Conservation (phyloP, 106 monocot species). For the Allium sativum region DNA sequence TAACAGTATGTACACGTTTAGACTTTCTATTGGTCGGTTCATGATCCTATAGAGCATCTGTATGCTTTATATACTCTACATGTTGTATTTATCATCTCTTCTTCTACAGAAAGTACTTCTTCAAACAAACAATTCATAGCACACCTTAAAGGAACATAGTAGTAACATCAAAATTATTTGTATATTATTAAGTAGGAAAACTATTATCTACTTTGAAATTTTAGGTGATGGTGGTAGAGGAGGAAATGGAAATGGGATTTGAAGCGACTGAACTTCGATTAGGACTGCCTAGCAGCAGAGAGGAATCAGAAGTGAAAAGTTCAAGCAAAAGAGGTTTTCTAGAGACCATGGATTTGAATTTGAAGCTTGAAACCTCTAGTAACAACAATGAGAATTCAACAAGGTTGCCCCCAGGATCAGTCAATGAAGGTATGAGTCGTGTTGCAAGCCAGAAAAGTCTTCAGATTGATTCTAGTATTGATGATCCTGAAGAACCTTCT, state of each 20-base stretch:
- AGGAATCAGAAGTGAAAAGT: conserved; percentile 11
- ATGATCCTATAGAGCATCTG: too few species aligned
- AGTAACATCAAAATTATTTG: neutral
- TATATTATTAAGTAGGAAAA: neutral
- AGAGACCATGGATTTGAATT: conserved; percentile 61
- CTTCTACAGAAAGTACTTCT: too few species aligned
- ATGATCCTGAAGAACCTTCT: conserved; percentile 46
- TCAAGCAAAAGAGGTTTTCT: conserved; percentile 45
- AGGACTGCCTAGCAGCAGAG: conserved; percentile 39
- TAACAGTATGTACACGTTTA: too few species aligned
- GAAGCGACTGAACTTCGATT: conserved; percentile 79
- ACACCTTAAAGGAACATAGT: neutral
- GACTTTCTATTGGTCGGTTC: too few species aligned
- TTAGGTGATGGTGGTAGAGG: neutral
- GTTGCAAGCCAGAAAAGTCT: conserved; percentile 16
- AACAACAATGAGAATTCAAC: conserved; percentile 5
- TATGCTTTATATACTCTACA: too few species aligned
- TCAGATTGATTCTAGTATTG: neutral
- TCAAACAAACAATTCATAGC: neutral
- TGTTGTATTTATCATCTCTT: too few species aligned
- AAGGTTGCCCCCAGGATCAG: neutral
- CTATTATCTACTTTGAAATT: neutral
- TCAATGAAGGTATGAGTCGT: conserved; percentile 15
- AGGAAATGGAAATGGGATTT: conserved; percentile 11
- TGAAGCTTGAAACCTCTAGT: conserved; percentile 25